These are phyloP conservation scores for Cladosporium sp. DNA, from an alignment of 2,329 filamentous ascomycete genomes.

Conservation along the genomic window DNA sequence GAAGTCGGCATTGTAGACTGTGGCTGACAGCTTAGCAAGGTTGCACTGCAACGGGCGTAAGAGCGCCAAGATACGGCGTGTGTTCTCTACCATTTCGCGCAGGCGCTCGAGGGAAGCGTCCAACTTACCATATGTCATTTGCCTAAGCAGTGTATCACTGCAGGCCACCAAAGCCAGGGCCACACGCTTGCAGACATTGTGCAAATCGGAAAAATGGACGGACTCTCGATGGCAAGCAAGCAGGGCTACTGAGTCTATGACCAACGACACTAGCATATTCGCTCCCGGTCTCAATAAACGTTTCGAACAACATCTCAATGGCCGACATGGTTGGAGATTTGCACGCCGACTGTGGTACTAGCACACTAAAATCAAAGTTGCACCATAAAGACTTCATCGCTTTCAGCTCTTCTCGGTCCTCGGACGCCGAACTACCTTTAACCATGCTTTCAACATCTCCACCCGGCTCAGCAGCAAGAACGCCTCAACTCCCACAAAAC, in stretches of 20 bases:
- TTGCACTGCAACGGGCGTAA: too few species aligned
- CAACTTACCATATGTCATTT: too few species aligned
- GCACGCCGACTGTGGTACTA: not conserved
- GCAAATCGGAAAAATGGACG: not conserved
- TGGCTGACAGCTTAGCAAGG: too few species aligned
- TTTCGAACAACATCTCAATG: not conserved
- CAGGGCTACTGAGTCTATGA: not conserved
- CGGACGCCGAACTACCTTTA: conserved; percentile 21
- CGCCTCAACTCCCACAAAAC: conserved; percentile 30
- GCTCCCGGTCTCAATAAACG: not conserved
- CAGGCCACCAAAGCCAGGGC: too few species aligned
- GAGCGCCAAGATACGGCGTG: too few species aligned
- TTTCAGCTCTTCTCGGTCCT: conserved; percentile 20
- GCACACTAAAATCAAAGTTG: not conserved
- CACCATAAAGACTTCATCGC: not conserved
- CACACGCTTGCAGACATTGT: too few species aligned
- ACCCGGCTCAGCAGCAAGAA: conserved; percentile 30
- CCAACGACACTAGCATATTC: not conserved
- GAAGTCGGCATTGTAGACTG: too few species aligned
- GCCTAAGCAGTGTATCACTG: too few species aligned
- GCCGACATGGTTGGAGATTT: not conserved
- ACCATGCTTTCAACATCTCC: conserved; percentile 30
- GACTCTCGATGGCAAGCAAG: not conserved
- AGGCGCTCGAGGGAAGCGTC: too few species aligned
- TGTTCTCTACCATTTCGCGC: too few species aligned